phyloP scores from a whole-genome alignment of 2,329 filamentous ascomycete species.

The Raffaelea ambrosiae region DNA sequence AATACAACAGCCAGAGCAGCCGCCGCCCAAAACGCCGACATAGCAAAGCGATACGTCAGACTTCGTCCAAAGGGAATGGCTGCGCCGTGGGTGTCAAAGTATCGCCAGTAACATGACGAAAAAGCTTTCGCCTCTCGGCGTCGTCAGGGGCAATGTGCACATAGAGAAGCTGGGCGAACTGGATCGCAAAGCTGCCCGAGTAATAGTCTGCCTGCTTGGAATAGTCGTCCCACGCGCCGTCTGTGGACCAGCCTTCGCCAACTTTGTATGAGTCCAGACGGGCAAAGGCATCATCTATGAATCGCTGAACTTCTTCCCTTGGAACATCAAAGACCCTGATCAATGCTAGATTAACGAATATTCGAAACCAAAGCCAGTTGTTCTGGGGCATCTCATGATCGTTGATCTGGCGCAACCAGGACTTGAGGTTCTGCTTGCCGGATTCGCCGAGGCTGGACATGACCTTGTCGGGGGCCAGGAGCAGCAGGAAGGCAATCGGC shows the following conservation, averaged over 20 bases:
- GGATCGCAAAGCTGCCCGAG: conserved; percentile 16
- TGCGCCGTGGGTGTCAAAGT: conserved; percentile 30
- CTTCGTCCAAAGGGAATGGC: conserved; percentile 36
- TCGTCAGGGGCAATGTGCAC: conserved; percentile 24
- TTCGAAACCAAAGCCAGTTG: conserved; percentile 12
- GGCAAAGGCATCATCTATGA: conserved; percentile 2
- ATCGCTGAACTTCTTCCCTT: background rate
- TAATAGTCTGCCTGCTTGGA: conserved; percentile 8
- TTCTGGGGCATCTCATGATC: conserved; percentile 5
- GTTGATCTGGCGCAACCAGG: conserved; percentile 8
- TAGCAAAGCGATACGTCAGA: conserved; percentile 37
- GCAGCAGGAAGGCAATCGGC: conserved; percentile 38
- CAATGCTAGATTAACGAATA: conserved; percentile 8
- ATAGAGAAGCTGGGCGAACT: conserved; percentile 28
- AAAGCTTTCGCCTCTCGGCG: conserved; percentile 22
- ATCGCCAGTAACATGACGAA: conserved; percentile 30
- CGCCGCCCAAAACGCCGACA: conserved; percentile 33
- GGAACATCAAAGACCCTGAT: conserved; percentile 1
- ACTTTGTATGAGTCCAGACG: conserved; percentile 10
- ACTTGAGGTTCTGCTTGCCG: conserved; percentile 21
- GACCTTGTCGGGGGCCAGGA: conserved; percentile 31
- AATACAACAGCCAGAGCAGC: conserved; percentile 27
- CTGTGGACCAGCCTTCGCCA: conserved; percentile 8
- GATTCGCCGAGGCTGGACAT: conserved; percentile 15
- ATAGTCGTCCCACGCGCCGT: conserved; percentile 6